Evolutionary conservation across 2,329 filamentous ascomycete species (phyloP).

Genomic region (Cryphonectria parasitica): DNA sequence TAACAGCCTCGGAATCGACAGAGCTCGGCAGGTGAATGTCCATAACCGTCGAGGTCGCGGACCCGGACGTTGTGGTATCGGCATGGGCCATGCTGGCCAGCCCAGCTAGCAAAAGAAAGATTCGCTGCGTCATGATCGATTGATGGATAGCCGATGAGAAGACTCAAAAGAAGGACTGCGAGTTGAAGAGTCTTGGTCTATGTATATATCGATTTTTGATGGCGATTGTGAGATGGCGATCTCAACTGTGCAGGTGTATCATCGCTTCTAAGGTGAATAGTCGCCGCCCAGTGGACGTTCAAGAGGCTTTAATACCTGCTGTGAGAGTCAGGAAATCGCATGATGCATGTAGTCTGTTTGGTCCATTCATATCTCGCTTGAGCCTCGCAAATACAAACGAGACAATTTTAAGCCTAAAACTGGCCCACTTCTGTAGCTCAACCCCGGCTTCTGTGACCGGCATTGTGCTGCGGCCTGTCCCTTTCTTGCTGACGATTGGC

Average conservation of each 20-base stretch:
- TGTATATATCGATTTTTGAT: neutral
- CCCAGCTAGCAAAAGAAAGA: constrained; percentile 18
- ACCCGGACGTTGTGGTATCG: constrained; percentile 7
- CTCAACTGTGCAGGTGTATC: neutral
- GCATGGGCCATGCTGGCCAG: constrained; percentile 14
- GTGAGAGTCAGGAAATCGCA: neutral
- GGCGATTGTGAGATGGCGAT: neutral
- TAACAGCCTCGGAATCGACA: constrained; percentile 29
- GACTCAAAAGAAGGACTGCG: neutral
- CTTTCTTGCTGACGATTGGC: neutral
- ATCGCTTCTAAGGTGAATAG: too few species aligned
- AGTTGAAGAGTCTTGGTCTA: neutral
- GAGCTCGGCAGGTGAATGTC: constrained; percentile 29
- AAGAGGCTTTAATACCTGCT: neutral
- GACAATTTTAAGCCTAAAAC: neutral
- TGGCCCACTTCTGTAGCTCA: neutral
- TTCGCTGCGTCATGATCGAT: constrained; percentile 9
- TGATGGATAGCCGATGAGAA: neutral
- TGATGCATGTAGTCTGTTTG: neutral
- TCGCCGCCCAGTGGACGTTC: too few species aligned
- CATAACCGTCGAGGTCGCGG: constrained; percentile 28
- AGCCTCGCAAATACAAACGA: neutral
- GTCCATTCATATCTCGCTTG: neutral
- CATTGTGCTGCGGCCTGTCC: neutral
- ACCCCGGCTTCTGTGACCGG: neutral